A percentile compares a stretch with the other conserved stretches of the same genome.
Conservation (phyloP, 2,329 filamentous ascomycete species). For the Microdochium paspali region DNA sequence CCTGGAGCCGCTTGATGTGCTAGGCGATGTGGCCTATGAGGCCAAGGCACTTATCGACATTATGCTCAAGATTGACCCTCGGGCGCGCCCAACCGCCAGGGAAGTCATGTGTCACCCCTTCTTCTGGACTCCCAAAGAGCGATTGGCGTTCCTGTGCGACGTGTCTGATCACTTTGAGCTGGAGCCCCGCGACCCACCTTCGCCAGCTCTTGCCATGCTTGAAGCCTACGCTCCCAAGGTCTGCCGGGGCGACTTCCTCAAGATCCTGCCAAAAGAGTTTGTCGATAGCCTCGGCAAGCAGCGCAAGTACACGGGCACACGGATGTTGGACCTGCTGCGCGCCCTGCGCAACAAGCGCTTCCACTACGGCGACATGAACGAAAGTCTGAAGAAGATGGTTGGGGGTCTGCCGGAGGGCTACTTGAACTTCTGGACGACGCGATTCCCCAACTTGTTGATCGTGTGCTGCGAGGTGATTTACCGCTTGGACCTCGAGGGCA, state of each 20-base stretch:
- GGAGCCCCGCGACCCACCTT: constrained; percentile 76
- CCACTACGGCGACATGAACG: constrained; percentile 94
- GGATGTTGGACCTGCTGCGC: constrained; percentile 76
- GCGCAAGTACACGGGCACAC: constrained; percentile 81
- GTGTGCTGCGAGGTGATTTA: constrained; percentile 68
- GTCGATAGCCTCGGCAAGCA: constrained; percentile 88
- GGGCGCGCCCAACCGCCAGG: constrained; percentile 35
- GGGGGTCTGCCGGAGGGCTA: constrained; percentile 73
- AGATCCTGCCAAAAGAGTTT: constrained; percentile 67
- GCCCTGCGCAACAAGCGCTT: constrained; percentile 94
- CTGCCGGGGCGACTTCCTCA: constrained; percentile 68
- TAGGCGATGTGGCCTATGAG: constrained; percentile 79
- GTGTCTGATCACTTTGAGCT: constrained; percentile 96
- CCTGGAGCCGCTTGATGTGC: constrained; percentile 58
- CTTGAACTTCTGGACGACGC: constrained; percentile 69
- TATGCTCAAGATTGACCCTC: constrained; percentile 64
- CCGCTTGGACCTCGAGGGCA: constrained; percentile 51
- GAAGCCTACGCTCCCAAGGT: constrained; percentile 43
- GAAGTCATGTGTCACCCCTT: constrained; percentile 68
- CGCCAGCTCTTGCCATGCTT: constrained; percentile 51
- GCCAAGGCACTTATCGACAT: constrained; percentile 76
- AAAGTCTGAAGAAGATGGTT: constrained; percentile 59
- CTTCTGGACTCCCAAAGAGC: constrained; percentile 88
- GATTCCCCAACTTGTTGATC: constrained; percentile 72
- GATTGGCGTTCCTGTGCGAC: constrained; percentile 87